Conservation (phyloP, 768 basidiomycete species). For the Kwoniella pini region DNA sequence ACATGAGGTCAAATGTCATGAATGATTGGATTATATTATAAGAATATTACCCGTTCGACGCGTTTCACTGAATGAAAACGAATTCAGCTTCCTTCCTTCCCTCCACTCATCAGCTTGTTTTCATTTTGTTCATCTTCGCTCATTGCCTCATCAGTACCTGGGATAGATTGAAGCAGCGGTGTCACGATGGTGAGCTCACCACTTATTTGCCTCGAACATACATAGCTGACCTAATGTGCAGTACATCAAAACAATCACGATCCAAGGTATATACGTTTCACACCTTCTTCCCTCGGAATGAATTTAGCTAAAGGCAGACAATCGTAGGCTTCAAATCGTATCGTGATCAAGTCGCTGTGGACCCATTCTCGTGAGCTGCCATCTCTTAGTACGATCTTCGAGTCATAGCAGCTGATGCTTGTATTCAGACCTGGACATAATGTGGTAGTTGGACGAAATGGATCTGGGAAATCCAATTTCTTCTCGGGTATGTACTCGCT, state of each 20-base stretch:
- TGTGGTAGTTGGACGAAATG: slow-evolving; percentile 96
- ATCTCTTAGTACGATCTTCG: background rate
- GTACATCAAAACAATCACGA: slow-evolving; percentile 55
- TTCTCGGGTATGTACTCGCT: slow-evolving; percentile 70
- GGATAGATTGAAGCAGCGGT: no score
- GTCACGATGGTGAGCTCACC: slow-evolving; percentile 15
- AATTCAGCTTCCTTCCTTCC: slow-evolving; percentile 2
- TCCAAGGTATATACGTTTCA: slow-evolving; percentile 40
- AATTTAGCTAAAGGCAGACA: background rate
- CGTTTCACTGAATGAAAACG: slow-evolving; percentile 2
- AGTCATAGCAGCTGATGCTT: slow-evolving; percentile 1
- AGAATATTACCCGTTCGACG: background rate
- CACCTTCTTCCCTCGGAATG: background rate
- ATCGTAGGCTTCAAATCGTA: slow-evolving; percentile 94
- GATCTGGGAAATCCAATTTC: slow-evolving; percentile 98
- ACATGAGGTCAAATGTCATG: slow-evolving; percentile 5
- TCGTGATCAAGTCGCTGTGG: slow-evolving; percentile 63
- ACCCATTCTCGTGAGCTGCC: slow-evolving; percentile 71
- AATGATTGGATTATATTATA: background rate
- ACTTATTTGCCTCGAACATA: background rate
- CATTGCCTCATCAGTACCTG: no score
- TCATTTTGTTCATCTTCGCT: no score
- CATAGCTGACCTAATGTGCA: slow-evolving; percentile 11
- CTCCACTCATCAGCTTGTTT: background rate
- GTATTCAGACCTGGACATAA: slow-evolving; percentile 71